Evolutionary conservation across 2,329 filamentous ascomycete genomes (phyloP), one percentile per base, ranked within the genome.

Genomic region (Colletotrichum destructivum): DNA sequence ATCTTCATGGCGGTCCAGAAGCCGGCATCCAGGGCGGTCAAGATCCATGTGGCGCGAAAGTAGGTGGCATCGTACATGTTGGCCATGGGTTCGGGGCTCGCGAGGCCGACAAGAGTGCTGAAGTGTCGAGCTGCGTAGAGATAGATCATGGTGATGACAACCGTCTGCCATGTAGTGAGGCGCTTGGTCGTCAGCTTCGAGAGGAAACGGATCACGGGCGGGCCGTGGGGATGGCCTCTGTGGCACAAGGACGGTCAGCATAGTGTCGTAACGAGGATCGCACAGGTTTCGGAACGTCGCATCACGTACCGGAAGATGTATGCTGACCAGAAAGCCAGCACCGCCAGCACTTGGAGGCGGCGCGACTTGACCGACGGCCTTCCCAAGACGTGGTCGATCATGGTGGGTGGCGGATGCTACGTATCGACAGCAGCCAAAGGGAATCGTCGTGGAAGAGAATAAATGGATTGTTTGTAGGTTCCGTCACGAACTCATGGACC

Each of bases 1-100:
- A 99, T 95, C 77, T 91, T 92, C 96, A 99, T 99, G 44, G 96
- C 96, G 0, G 95, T 98, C 96, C 96, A 99, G 82, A 98, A 99
- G 1, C 96, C 96, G 7, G 96, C 96, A 77, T 99, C 96, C 72
- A 99, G 84, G 0, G 95, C 96, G 0, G 96, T 99, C 64, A 96
- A 91, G 18, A 98, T 90, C 96, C 96, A 99, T 79, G 96, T 99
- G 66, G 96, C 96, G 60, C 96, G 92, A 81, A 98, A 99, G 84
- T 97, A 99, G 38, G 93, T 91, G 62, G 94, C 88, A 66, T 94
- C 94, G 84, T 99, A 99, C 80, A 98, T 92, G 79, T 97, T 98
- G 40, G 95, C 93, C 78, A 99, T 88, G 23, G 96, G 96, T 78
- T 99, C 96, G 4, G 96, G 96, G 75, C 93, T 95, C 76, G 98